Evolutionary conservation across 768 basidiomycete species (phyloP).

Genomic region (Trametes maxima): DNA sequence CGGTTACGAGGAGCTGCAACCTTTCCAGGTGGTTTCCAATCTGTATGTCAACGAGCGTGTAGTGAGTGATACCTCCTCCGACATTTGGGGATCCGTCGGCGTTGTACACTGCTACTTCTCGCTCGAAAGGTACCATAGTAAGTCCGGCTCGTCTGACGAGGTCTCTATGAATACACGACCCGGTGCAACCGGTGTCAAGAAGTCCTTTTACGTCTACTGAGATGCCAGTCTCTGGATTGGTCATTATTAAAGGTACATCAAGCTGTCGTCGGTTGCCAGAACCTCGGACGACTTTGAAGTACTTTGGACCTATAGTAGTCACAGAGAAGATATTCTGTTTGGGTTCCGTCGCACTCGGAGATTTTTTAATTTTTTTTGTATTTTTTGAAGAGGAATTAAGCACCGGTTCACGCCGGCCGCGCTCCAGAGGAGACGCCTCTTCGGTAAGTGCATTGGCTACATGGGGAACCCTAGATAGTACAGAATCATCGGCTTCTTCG

Average conservation of each 20-base stretch:
- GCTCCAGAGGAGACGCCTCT: too few relatives aligned
- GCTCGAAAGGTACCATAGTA: neutral
- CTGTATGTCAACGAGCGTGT: neutral
- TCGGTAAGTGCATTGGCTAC: neutral
- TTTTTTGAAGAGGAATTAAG: neutral
- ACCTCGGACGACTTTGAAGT: constrained; percentile 15
- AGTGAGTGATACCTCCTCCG: constrained; percentile 16
- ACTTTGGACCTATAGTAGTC: neutral
- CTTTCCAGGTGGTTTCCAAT: constrained; percentile 19
- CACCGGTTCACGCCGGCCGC: too few relatives aligned
- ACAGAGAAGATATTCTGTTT: neutral
- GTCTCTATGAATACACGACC: constrained; percentile 23
- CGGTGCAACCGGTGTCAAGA: constrained; percentile 29
- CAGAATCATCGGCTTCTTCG: too few relatives aligned
- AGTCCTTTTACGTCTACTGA: constrained; percentile 14
- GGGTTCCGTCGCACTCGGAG: constrained; percentile 2
- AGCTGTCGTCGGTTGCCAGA: constrained; percentile 4
- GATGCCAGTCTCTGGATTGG: constrained; percentile 1
- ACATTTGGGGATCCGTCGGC: constrained; percentile 16
- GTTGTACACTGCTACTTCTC: constrained; percentile 17
- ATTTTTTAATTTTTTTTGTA: constrained; percentile 2
- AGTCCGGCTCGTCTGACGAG: constrained; percentile 8
- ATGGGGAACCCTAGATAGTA: constrained; percentile 1
- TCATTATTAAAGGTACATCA: constrained; percentile 15
- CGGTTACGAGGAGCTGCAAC: constrained; percentile 11